Base-by-base conservation (phyloP, 371 early-diverging fungal species). In the Dinochytrium kinnereticum region DNA sequence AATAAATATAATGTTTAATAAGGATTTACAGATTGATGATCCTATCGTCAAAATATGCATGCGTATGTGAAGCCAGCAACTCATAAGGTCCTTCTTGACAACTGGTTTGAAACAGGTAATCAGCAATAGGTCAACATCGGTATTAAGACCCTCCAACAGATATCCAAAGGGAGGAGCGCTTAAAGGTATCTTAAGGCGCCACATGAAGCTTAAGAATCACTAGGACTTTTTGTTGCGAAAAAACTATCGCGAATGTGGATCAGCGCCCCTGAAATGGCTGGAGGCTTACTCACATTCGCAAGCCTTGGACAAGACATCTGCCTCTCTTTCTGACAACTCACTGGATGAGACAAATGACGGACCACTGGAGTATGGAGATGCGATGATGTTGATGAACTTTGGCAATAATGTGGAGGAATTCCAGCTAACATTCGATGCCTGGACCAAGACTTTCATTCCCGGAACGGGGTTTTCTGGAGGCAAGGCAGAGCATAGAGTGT, bases 31-130 rank as follows among this genome's bases (percentile, higher is more conserved):
- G 7, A 21, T 30, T 30, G 13, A 7, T 55, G 30, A 15, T 7
- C 7, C 10, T 7, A 30, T 7, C 17, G 24, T 13, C 26, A 10
- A 24, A 10, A 17, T 13, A 55, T 55, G 57, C 28, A 55, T 28
- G 21, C 57, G 57, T 55, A 55, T 26, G 7, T 30, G 24, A 55
- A 55, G 30, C 57, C 57, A 17, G 57, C 57, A 7, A 10, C 10
- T 21, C 57, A 7, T 15, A 55, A 55, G 57, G 57, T 55, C 28
- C 37, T 71, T 3, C 31, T 61, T 24, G 71, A 59, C 10, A 71
- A 71, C 71, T 71, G 71, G 71, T 50, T 64, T 31, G 71, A 71
- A 50, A 28, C 38, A 33, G 71, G 64, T 24, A 38, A 49, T 0
- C 21, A 31, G n/a, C n/a, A n/a, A n/a, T n/a, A n/a, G n/a, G n/a